Evolutionary conservation across 2,329 filamentous ascomycete genomes (phyloP).

Genomic region (Knoxdaviesia capensis): DNA sequence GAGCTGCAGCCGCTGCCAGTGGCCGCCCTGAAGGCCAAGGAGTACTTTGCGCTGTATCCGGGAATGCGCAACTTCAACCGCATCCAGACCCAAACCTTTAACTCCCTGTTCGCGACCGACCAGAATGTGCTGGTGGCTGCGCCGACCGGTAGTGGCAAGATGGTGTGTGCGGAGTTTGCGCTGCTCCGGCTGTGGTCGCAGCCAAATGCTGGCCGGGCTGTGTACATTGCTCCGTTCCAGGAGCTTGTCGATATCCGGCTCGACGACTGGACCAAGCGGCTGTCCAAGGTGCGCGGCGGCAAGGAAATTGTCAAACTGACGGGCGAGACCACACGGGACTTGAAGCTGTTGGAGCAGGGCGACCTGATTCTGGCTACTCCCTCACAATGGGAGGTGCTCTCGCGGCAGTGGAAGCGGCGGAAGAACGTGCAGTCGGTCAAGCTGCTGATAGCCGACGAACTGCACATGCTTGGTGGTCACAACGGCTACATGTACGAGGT

Average conservation of each 20-base stretch:
- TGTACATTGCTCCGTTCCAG: slow-evolving; percentile 90
- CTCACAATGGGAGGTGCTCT: slow-evolving; percentile 86
- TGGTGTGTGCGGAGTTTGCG: slow-evolving; percentile 87
- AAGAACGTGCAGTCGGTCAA: slow-evolving; percentile 87
- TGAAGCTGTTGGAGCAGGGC: slow-evolving; percentile 70
- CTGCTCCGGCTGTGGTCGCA: slow-evolving; percentile 68
- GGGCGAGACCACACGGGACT: slow-evolving; percentile 76
- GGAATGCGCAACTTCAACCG: slow-evolving; percentile 85
- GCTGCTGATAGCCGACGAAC: slow-evolving; percentile 84
- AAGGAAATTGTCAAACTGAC: slow-evolving; percentile 86
- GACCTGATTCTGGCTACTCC: slow-evolving; percentile 88
- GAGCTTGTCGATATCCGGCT: slow-evolving; percentile 69
- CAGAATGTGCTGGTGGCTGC: slow-evolving; percentile 88
- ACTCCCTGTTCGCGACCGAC: slow-evolving; percentile 74
- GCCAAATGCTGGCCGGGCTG: slow-evolving; percentile 43
- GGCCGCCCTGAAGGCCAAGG: slow-evolving; percentile 67
- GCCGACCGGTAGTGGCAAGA: slow-evolving; percentile 92
- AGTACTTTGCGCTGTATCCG: slow-evolving; percentile 65
- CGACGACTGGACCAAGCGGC: slow-evolving; percentile 68
- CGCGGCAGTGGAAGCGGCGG: slow-evolving; percentile 85
- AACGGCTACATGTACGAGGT: slow-evolving; percentile 86
- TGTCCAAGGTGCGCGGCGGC: slow-evolving; percentile 53
- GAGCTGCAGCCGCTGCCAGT: slow-evolving; percentile 85
- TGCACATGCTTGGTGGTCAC: slow-evolving; percentile 78
- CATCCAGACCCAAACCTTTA: slow-evolving; percentile 93